Evolutionary conservation across 768 basidiomycete genomes (phyloP), one percentile per base, ranked within the genome.

Genomic region (Russula olivacea): DNA sequence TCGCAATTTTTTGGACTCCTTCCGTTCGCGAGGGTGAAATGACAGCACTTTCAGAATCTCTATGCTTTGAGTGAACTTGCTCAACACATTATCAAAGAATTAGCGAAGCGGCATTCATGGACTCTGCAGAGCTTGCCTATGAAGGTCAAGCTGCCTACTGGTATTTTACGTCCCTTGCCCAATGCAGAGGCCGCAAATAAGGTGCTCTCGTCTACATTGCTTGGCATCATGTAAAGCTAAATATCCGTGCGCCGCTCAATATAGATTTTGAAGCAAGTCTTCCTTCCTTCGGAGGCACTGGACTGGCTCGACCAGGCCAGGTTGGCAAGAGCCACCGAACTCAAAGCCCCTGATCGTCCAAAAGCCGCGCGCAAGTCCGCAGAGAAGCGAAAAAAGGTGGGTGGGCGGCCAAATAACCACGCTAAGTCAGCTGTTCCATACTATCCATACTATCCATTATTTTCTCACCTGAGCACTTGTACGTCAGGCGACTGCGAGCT

Each of bases 1-100:
- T 59, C 49, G 76, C 62, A 14, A 1, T 15, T 47, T 19, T 53
- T 17, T 40, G 25, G 25, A 40, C 34, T 30, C 32, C 9, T 14
- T 32, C 38, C 21, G 32, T 55, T 23, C 56, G 15, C 38, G 47
- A 41, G 55, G 49, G 19, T 21, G 10, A 58, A 61, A 43, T 61
- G 41, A 65, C 23, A 11, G 9, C 58, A 51, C 32, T 21, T 25
- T 36, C 68, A 97, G 95, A 90, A 92, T 72, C 77, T 99, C 45
- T 98, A 97, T 70, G 80, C 85, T 10, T 78, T 92, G 61, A 86
- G 89, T 67, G 97, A 99, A 69, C 79, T 98, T 9, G 88, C 96
- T 0, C 92, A 97, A 74, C 84, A 91, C 68, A 76, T 97, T 38
- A 88, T 98, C 73, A 89, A 87, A 69, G 75, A 79, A 1, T 81